Conservation (phyloP, 192 early-diverging fungal genomes). For the Obelidium mucronatum region DNA sequence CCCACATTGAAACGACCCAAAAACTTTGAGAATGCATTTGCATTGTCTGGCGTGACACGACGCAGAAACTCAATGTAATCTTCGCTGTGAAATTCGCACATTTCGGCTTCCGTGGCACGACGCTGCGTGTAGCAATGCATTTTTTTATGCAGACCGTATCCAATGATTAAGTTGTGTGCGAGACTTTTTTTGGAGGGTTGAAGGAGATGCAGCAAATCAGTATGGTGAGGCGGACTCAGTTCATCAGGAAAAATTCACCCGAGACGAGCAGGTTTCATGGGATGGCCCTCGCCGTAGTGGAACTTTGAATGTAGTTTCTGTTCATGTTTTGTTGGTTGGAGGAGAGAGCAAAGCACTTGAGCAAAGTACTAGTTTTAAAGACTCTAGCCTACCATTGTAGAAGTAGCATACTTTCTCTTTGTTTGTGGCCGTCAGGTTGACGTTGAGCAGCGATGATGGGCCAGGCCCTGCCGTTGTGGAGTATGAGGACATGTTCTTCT, state of each 20-base stretch:
- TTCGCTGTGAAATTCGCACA: conserved; percentile 93
- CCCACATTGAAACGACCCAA: conserved; percentile 75
- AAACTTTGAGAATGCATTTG: conserved; percentile 46
- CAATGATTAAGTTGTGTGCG: conserved; percentile 90
- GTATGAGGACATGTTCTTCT: conserved; percentile 1
- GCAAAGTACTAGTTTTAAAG: no score
- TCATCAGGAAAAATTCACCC: conserved; percentile 41
- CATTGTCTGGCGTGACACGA: conserved; percentile 63
- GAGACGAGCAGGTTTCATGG: conserved; percentile 98
- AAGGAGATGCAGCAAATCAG: no score
- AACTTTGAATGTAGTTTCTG: conserved; percentile 43
- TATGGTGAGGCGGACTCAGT: not conserved
- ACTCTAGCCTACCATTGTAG: conserved; percentile 27
- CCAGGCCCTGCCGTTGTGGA: conserved; percentile 19
- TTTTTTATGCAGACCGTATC: conserved; percentile 92
- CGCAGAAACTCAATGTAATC: conserved; percentile 37
- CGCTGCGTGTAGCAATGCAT: conserved; percentile 86
- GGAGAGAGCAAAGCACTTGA: not conserved
- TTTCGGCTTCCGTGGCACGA: conserved; percentile 84
- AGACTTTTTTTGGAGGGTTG: conserved; percentile 48
- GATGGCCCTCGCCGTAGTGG: conserved; percentile 73
- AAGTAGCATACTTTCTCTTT: conserved; percentile 40
- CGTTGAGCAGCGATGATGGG: conserved; percentile 16
- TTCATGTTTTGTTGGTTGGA: not conserved
- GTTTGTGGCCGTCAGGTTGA: conserved; percentile 24